phyloP scores from a whole-genome alignment of 73 alveolate species.

The Paramecium bursaria region DNA sequence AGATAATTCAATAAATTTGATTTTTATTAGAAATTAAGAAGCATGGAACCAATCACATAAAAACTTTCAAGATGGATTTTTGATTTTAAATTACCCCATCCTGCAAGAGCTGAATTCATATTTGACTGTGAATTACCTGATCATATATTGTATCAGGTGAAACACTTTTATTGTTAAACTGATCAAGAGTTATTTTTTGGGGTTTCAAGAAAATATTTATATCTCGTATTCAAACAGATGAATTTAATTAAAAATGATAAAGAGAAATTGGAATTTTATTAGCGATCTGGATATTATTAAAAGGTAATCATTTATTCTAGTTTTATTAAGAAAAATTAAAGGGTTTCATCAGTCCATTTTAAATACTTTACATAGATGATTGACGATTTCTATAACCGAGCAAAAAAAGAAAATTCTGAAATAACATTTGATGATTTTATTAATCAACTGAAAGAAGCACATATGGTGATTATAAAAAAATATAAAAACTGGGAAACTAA shows the following conservation, averaged over 20 bases:
- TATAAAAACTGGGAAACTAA: too few species aligned
- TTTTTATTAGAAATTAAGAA: neutral
- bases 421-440: too few species aligned
- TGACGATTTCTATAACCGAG: too few species aligned
- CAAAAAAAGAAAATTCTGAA: too few species aligned
- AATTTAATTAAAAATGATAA: conserved; percentile 41
- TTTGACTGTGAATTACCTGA: neutral
- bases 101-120: neutral
- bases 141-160: neutral
- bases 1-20: neutral
- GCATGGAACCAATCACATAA: neutral
- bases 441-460: too few species aligned
- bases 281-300: conserved; percentile 48
- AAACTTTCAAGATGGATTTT: conserved; percentile 46
- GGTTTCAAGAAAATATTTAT: conserved; percentile 30
- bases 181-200: conserved; percentile 39
- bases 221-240: conserved; percentile 1
- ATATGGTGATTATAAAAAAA: too few species aligned
- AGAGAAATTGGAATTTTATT: conserved; percentile 47
- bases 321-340: conserved; percentile 38
- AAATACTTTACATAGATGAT: conserved; percentile 1
- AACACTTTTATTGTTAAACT: neutral
- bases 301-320: neutral
- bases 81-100: too few species aligned
- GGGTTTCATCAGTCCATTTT: conserved; percentile 29